Evolutionary conservation across 2,329 filamentous ascomycete genomes (phyloP).

Genomic region (Hymenoscyphus salicellus): DNA sequence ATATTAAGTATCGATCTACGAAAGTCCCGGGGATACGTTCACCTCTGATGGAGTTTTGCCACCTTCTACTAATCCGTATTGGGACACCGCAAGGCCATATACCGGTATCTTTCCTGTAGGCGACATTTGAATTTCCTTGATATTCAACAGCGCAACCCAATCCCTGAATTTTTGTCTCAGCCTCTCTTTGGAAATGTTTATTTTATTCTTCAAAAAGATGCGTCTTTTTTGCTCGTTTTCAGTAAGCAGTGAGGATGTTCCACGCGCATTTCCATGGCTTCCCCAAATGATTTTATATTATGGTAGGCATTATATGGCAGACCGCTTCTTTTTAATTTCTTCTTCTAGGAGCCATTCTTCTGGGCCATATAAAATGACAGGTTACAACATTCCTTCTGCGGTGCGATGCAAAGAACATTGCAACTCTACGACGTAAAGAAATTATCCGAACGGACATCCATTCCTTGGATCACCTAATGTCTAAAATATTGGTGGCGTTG

Average conservation of each 20-base stretch:
- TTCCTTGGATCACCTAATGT: slow-evolving; percentile 16
- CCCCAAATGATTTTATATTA: too few species aligned
- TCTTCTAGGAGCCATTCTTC: too few species aligned
- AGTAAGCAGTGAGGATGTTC: too few species aligned
- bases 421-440: slow-evolving; percentile 9
- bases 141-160: not conserved
- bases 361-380: too few species aligned
- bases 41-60: not conserved
- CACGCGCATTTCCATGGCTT: too few species aligned
- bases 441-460: not conserved
- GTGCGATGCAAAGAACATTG: too few species aligned
- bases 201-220: too few species aligned
- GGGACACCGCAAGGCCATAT: not conserved
- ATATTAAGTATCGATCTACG: not conserved
- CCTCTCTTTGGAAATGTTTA: too few species aligned
- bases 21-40: not conserved
- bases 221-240: too few species aligned
- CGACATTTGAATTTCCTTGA: not conserved
- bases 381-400: too few species aligned
- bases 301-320: too few species aligned
- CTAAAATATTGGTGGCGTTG: slow-evolving; percentile 27
- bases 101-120: not conserved
- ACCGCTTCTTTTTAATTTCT: too few species aligned
- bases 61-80: not conserved
- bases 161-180: not conserved